Evolutionary conservation across 148 eudicot genomes (phyloP).

Genomic region (Rhododendron vialii): DNA sequence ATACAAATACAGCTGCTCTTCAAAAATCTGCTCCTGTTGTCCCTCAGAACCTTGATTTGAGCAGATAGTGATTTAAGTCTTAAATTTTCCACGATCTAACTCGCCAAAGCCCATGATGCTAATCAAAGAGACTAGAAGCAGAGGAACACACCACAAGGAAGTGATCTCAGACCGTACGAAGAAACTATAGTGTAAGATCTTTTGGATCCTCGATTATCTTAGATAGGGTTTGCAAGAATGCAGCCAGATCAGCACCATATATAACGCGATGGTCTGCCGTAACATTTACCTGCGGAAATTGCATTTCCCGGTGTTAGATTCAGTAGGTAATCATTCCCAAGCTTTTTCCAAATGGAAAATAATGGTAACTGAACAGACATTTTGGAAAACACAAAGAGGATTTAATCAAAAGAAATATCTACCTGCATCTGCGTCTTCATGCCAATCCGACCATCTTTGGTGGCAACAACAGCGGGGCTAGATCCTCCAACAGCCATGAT

Average conservation of each 20-base stretch:
- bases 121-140: conserved; percentile 2
- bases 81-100: not conserved
- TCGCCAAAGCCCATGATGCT: not conserved
- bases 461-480: conserved; percentile 74
- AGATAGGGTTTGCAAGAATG: conserved; percentile 88
- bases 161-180: conserved; percentile 15
- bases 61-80: not conserved
- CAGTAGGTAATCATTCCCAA: not conserved
- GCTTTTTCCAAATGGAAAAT: not conserved
- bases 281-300: conserved; percentile 70
- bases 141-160: conserved; percentile 12
- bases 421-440: conserved; percentile 96
- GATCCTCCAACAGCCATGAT: conserved; percentile 99
- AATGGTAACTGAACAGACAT: not conserved
- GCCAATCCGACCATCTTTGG: conserved; percentile 93
- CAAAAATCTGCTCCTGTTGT: conserved; percentile 12
- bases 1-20: not conserved
- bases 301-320: not conserved
- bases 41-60: conserved; percentile 5
- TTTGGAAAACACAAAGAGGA: not conserved
- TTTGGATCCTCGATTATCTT: conserved; percentile 91
- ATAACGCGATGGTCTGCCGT: conserved; percentile 98
- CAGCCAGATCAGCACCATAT: conserved; percentile 96
- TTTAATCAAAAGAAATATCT: not conserved
- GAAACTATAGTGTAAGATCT: conserved; percentile 69